Evolutionary conservation across 2,329 filamentous ascomycete genomes (phyloP), one percentile per base, ranked within the genome.

Genomic region (Colletotrichum sp.): DNA sequence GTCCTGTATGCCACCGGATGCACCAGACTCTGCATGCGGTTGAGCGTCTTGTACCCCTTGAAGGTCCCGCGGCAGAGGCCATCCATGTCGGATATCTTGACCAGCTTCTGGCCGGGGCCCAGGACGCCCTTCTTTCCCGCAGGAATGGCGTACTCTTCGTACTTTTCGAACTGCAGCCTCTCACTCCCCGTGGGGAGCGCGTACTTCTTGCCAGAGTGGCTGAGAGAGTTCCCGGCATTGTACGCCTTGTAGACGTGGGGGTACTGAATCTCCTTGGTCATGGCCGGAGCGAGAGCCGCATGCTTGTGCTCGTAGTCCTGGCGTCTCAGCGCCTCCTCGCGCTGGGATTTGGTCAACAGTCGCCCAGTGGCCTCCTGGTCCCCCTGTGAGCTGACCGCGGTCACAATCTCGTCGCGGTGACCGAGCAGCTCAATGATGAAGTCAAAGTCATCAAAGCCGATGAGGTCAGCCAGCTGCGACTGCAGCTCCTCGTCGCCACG

Each of bases 21-120:
- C 1, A 99, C 95, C 64, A 99, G 89, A 83, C 96, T 99, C 86
- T 99, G 97, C 98, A 99, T 99, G 32, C 98, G 94, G 82, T 99
- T 99, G 76, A 99, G 90, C 5, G 94, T 87, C 85, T 96, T 96
- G 88, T 99, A 99, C 0, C 96, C 96, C 82, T 94, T 95, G 87
- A 99, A 99, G 0, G 97, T 99, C n/a, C 91, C 92, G 76, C 92
- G 91, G 80, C 97, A 99, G 32, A 99, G 89, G 0, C 95, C 95
- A 83, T 99, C 97, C 87, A 99, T 90, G 5, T 96, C 94, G 8
- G 90, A 88, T 76, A 99, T 96, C 36, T 92, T 87, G 24, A 99
- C 88, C 16, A 99, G 90, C 80, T 92, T 95, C 80, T 95, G 94
- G 6, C 94, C 93, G 3, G 89, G 90, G 16, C 91, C 93, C 16